A percentile compares a stretch with the other conserved stretches of the same genome.
These are phyloP conservation scores for Hyphodiscus sp. DNA, from an alignment of 2,329 filamentous ascomycete species.

Conservation along the genomic window DNA sequence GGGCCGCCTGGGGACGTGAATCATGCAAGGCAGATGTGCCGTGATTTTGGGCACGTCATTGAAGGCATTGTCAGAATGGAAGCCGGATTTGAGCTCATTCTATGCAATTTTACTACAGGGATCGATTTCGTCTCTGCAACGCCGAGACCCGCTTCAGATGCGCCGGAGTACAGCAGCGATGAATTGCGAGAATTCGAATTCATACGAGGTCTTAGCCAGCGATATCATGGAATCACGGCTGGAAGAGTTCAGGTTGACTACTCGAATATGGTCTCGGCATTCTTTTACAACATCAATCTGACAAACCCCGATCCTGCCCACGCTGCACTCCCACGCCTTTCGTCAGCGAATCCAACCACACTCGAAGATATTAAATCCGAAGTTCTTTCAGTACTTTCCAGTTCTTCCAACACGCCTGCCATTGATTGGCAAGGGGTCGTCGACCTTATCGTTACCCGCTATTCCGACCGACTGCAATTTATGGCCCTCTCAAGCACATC, in stretches of 20 bases:
- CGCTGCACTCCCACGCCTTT: slow-evolving; percentile 7
- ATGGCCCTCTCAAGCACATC: background rate
- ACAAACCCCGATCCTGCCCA: slow-evolving; percentile 2
- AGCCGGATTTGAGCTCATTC: slow-evolving; percentile 60
- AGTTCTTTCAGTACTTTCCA: slow-evolving; percentile 28
- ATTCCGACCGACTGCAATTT: slow-evolving; percentile 4
- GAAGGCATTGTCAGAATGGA: slow-evolving; percentile 63
- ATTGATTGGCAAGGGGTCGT: slow-evolving; percentile 2
- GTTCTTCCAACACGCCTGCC: slow-evolving; percentile 32
- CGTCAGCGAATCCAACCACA: slow-evolving; percentile 25
- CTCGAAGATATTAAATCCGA: slow-evolving; percentile 36
- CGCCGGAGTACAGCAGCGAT: background rate
- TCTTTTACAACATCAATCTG: slow-evolving; percentile 10
- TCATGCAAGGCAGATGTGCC: too few relatives aligned
- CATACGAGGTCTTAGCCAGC: background rate
- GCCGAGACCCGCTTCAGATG: background rate
- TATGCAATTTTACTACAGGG: slow-evolving; percentile 49
- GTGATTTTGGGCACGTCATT: slow-evolving; percentile 25
- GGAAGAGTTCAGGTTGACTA: slow-evolving; percentile 14
- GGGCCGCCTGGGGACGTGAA: too few relatives aligned
- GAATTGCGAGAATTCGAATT: background rate
- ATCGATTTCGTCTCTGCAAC: slow-evolving; percentile 1
- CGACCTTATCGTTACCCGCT: slow-evolving; percentile 4
- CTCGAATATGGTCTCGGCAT: slow-evolving; percentile 11
- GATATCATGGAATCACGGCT: slow-evolving; percentile 37